Conservation (phyloP, 352 stramenopile genomes). For the Globisporangium mamillatum region DNA sequence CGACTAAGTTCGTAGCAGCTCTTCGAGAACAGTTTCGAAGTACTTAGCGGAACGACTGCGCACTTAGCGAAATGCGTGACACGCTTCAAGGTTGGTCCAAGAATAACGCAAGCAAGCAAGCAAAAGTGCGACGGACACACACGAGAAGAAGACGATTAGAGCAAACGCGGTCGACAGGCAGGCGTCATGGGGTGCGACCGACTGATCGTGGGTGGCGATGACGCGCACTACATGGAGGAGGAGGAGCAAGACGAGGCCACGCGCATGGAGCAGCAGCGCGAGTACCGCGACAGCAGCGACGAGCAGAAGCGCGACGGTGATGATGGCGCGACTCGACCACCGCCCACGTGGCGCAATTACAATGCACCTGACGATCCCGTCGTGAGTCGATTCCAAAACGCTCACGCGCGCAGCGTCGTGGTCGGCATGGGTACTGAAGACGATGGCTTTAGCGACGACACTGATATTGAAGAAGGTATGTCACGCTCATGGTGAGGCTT, state of each 20-base stretch:
- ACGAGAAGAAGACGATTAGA: not conserved
- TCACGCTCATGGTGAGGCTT: not conserved
- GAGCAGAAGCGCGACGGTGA: slow-evolving; percentile 20
- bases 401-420: not conserved
- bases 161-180: not conserved
- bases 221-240: slow-evolving; percentile 4
- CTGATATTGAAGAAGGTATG: slow-evolving; percentile 74
- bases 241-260: slow-evolving; percentile 3
- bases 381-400: not conserved
- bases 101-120: not conserved
- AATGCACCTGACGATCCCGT: slow-evolving; percentile 5
- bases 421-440: not conserved
- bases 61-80: not conserved
- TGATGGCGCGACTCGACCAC: slow-evolving; percentile 1
- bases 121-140: not conserved
- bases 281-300: not conserved
- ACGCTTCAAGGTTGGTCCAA: slow-evolving; percentile 1
- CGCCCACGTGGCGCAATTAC: slow-evolving; percentile 8
- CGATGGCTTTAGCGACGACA: slow-evolving; percentile 46
- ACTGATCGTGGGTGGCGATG: slow-evolving; percentile 27
- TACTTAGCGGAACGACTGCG: not conserved
- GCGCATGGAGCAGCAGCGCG: slow-evolving; percentile 7
- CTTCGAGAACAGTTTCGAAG: not conserved
- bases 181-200: slow-evolving; percentile 60
- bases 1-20: not conserved